Conservation (phyloP, 2,329 filamentous ascomycete species). For the Colletotrichum liriopes region DNA sequence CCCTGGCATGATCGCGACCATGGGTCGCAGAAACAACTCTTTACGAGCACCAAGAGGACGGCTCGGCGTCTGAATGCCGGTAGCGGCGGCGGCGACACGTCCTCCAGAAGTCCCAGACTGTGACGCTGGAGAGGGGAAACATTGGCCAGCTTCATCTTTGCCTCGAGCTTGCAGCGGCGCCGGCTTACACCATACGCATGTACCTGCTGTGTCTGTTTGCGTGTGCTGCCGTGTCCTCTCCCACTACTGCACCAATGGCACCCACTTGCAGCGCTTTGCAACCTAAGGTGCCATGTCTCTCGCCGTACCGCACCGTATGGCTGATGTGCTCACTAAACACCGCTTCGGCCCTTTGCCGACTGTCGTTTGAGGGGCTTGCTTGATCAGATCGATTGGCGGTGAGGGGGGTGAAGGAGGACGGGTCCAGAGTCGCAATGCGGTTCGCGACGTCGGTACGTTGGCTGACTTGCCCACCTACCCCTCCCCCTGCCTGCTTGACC, state of each 20-base stretch:
- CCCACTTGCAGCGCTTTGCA: constrained; percentile 5
- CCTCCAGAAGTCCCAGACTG: constrained; percentile 17
- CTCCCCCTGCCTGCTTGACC: neutral
- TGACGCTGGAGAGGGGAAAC: neutral
- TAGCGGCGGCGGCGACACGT: constrained; percentile 19
- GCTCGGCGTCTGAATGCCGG: constrained; percentile 4
- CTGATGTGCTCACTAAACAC: neutral
- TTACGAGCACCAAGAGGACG: neutral
- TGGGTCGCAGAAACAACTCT: neutral
- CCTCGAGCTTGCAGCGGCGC: neutral
- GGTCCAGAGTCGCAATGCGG: neutral
- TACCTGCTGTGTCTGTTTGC: constrained; percentile 16
- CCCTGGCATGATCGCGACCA: constrained; percentile 1
- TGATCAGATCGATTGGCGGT: constrained; percentile 32
- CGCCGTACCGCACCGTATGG: constrained; percentile 20
- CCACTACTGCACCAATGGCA: constrained; percentile 5
- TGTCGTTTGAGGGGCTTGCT: constrained; percentile 1
- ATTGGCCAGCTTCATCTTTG: neutral
- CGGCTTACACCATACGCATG: constrained; percentile 16
- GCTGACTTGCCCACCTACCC: neutral
- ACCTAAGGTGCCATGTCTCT: constrained; percentile 4
- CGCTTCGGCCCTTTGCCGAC: neutral
- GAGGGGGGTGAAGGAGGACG: neutral
- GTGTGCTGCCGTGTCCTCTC: constrained; percentile 7
- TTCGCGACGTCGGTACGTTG: constrained; percentile 5